Evolutionary conservation across 73 alveolate genomes (phyloP), one percentile per base, ranked within the genome.

Genomic region (Paramecium caudatum): DNA sequence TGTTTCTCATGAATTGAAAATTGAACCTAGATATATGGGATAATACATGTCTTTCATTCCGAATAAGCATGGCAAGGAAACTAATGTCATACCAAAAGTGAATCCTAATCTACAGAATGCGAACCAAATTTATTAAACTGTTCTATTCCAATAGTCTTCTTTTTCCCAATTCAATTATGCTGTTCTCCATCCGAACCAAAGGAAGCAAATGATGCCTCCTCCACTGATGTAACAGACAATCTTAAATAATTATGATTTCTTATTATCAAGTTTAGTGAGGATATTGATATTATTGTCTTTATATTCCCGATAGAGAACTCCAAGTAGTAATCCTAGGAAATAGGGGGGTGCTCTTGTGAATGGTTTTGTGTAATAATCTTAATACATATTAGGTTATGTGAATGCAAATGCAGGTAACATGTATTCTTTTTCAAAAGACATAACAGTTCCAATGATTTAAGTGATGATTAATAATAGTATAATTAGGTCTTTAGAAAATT

Each of bases 261-360:
- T 8, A 39, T 74, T 10, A 45, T 45, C 30, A 41, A 6, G 55
- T 16, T 17, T 74, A 12, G 17, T 30, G 17, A 41, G 47, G 2
- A 12, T 4, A 41, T 37, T 74, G 1, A 30, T 8, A 74, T 37
- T 37, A 45, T 34, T 62, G 10, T 45, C 32, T 33, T 86, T 43
- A 7, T 16, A 41, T 63, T 86, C 90, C 25, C 84, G 36, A 41
- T 86, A 86, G 9, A n/a, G 30, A 12, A 86, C 47, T 7, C 93
- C 93, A 0, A 86, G 2, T 16, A 86, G 15, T 9, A 86, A 78
- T 34, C 93, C 93, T 43, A 86, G 65, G 19, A 36, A 61, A 39
- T 86, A 86, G 1, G 93, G 93, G 13, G 93, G 93, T 41, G 81
- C 82, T 65, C 93, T 86, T 3, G 82, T 25, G 48, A 46, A 86